phyloP scores from a whole-genome alignment of 768 basidiomycete species.

The Agaricus sinodeliciosus region DNA sequence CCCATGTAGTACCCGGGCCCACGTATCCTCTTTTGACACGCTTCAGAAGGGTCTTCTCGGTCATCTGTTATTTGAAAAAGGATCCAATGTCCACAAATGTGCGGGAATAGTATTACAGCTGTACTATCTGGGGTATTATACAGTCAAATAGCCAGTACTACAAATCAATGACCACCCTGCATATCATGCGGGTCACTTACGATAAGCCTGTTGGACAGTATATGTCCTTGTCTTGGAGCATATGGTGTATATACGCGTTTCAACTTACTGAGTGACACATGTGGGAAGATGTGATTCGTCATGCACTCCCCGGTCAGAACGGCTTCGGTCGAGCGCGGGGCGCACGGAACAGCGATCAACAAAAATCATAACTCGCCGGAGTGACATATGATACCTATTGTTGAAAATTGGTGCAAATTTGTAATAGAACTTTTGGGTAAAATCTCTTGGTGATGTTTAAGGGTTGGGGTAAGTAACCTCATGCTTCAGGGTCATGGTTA shows the following conservation, averaged over 20 bases:
- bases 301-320: background rate
- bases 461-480: background rate
- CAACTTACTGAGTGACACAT: background rate
- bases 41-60: background rate
- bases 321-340: background rate
- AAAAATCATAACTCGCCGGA: conserved; percentile 1
- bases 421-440: too few relatives aligned
- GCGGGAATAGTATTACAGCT: background rate
- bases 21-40: background rate
- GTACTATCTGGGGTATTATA: background rate
- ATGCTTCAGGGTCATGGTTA: conserved; percentile 1
- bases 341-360: background rate
- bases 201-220: conserved; percentile 5
- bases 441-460: background rate
- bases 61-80: too few relatives aligned
- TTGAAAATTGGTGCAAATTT: background rate
- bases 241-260: background rate
- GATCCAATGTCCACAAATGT: background rate
- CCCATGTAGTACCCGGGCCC: conserved; percentile 2
- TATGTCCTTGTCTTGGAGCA: background rate
- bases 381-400: background rate
- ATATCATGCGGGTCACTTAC: background rate
- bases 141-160: too few relatives aligned
- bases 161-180: background rate
- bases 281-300: too few relatives aligned